Evolutionary conservation across 148 eudicot species (phyloP).

Genomic region (Vaccinium corymbosum): DNA sequence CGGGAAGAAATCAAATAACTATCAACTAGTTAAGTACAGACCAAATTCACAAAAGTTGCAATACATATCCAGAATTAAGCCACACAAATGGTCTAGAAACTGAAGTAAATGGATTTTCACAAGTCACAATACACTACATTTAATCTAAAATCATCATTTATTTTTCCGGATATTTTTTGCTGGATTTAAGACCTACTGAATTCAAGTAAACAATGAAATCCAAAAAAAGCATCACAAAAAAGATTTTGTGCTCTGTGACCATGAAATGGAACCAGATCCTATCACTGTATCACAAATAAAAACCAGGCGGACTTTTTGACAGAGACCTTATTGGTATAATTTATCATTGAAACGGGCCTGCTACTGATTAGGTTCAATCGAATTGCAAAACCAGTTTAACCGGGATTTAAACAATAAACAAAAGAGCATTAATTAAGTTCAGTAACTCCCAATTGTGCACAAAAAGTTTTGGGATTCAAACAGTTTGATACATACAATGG

Average conservation of each 20-base stretch:
- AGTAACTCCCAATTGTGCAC: not conserved
- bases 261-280: not conserved
- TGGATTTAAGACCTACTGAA: not conserved
- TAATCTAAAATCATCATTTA: not conserved
- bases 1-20: not conserved
- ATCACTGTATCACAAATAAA: not conserved
- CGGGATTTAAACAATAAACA: not conserved
- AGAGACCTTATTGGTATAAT: not conserved
- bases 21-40: not conserved
- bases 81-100: not conserved
- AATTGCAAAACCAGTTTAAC: not conserved
- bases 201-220: not conserved
- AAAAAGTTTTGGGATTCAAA: not conserved
- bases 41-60: not conserved
- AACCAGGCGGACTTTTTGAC: not conserved
- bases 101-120: not conserved
- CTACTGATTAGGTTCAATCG: too few species aligned
- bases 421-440: not conserved
- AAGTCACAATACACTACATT: not conserved
- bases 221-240: not conserved
- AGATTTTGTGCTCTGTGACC: not conserved
- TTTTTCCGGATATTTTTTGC: not conserved
- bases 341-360: too few species aligned
- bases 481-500: not conserved
- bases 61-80: not conserved